Conservation (phyloP, 352 stramenopile genomes). For the Globisporangium uncinulatum region DNA sequence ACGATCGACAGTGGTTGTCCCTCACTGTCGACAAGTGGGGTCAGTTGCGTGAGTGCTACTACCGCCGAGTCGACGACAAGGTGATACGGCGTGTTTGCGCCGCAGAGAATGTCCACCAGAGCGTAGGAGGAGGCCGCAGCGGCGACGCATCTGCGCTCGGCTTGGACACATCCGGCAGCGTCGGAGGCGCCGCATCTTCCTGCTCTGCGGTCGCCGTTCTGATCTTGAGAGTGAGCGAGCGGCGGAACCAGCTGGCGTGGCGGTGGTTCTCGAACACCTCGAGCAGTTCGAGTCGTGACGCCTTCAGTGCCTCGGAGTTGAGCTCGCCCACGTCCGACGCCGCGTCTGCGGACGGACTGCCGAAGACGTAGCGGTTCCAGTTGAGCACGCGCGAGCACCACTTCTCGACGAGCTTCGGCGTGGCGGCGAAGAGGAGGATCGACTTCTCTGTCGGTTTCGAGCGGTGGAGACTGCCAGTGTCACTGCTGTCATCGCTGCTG, state of each 20-base stretch:
- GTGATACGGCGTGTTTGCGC: constrained; percentile 19
- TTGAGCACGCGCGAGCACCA: constrained; percentile 59
- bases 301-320: constrained; percentile 8
- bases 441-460: constrained; percentile 10
- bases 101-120: constrained; percentile 13
- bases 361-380: constrained; percentile 70
- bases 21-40: too few species aligned
- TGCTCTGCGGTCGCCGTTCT: not conserved
- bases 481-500: constrained; percentile 19
- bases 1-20: too few species aligned
- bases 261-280: constrained; percentile 5
- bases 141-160: not conserved
- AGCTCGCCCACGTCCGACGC: constrained; percentile 9
- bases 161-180: not conserved
- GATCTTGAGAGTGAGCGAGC: constrained; percentile 2
- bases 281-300: constrained; percentile 4
- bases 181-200: not conserved
- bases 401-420: constrained; percentile 36
- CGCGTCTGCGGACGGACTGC: not conserved
- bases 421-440: constrained; percentile 47
- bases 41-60: too few species aligned
- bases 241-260: constrained; percentile 2
- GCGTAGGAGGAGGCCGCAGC: not conserved
- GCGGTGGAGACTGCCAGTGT: too few species aligned
- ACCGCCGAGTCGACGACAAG: constrained; percentile 25